Base-by-base conservation (phyloP, 176 grass and related monocot species). In the Dactylis glomerata region DNA sequence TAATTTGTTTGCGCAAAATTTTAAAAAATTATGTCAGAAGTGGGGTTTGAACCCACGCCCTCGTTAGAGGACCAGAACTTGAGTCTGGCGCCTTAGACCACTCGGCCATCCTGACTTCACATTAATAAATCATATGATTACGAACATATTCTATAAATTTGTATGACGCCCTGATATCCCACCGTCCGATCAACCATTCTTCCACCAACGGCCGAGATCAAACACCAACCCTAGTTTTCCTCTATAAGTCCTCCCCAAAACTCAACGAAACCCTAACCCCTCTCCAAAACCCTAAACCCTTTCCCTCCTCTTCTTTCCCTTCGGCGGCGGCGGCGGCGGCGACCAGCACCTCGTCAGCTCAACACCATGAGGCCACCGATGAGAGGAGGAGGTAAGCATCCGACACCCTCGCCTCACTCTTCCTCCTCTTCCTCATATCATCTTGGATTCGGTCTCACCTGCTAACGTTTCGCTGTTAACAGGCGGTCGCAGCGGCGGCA, bases 81-180 rank as follows among this genome's bases (percentile, higher is more conserved):
- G 92, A 98, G 89, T 98, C 92, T 93, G 95, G 92, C 92, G 92
- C 91, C 87, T 93, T 93, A 93, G 95, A 95, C 92, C 95, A 93
- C 90, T 97, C 94, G 86, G 92, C 94, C 94, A 92, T 94, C 92
- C 95, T 97, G 95, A 92, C 90, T 1, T 27, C 1, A 0, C 3
- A 2, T 13, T 23, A 11, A 3, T 58, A 23, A 59, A 16, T 16
- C 2, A 1, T 6, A 1, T 3, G 30, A 34, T 34, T 34, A 19
- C 0, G 0, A 0, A 3, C 0, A 65, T 20, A 66, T 19, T 8
- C 31, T 0, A 20, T 0, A 36, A 9, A 0, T 15, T 0, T 5
- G 10, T n/a, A 37, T 38, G 19, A 69, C 1, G 0, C 15, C 3
- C 37, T 2, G 5, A 1, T 6, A 75, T 86, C 73, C 8, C 19